Evolutionary conservation across 345 rosid genomes (phyloP).

Genomic region (Limnanthes douglasii): DNA sequence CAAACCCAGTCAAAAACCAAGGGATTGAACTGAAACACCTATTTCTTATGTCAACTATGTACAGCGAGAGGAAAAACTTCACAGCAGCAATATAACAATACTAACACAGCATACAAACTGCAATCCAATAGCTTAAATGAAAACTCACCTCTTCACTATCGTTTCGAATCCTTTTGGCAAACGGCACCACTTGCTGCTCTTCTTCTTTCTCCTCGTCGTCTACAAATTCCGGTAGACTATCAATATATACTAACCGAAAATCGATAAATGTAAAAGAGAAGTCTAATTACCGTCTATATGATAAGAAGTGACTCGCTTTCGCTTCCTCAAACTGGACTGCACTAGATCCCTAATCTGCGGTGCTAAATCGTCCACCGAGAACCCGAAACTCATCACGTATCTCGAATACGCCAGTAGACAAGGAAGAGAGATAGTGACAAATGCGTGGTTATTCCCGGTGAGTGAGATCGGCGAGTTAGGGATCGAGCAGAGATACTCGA

Average conservation of each 20-base stretch:
- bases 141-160: constrained; percentile 8
- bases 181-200: constrained; percentile 7
- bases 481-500: constrained; percentile 10
- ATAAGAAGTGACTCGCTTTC: not conserved
- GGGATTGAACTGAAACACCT: too few relatives aligned
- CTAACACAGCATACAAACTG: too few relatives aligned
- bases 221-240: constrained; percentile 1
- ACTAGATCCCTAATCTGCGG: constrained; percentile 4
- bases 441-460: constrained; percentile 6
- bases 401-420: constrained; percentile 10
- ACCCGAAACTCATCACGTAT: constrained; percentile 6
- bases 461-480: constrained; percentile 16
- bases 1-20: too few relatives aligned
- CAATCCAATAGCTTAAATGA: not conserved
- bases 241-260: not conserved
- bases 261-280: not conserved
- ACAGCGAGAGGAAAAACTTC: too few relatives aligned
- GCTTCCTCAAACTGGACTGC: constrained; percentile 4
- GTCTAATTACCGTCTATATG: constrained; percentile 8
- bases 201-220: constrained; percentile 3
- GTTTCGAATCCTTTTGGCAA: constrained; percentile 9
- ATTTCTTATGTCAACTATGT: too few relatives aligned
- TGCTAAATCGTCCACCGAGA: constrained; percentile 3
- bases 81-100: too few relatives aligned
- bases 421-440: constrained; percentile 11